Conservation (phyloP, 768 basidiomycete species). For the Mycena vitilis region DNA sequence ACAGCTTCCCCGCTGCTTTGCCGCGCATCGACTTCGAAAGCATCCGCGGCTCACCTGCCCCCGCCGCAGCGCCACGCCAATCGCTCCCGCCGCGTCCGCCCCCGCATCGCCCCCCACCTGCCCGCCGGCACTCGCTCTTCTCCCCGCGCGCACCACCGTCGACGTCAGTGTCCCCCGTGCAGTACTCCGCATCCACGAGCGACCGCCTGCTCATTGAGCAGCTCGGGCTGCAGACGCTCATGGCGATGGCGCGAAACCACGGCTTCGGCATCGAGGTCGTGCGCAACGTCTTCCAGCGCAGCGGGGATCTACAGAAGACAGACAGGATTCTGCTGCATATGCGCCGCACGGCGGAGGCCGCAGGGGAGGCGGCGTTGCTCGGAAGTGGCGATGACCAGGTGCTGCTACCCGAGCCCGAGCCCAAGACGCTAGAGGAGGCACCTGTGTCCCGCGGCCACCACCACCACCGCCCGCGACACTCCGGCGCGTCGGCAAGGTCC, state of each 20-base stretch:
- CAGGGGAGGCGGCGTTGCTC: constrained; percentile 11
- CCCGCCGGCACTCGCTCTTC: constrained; percentile 25
- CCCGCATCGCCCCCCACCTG: not conserved
- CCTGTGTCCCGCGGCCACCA: no score
- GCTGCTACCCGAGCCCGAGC: constrained; percentile 32
- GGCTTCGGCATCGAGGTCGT: constrained; percentile 57
- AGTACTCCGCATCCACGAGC: constrained; percentile 30
- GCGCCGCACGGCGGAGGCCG: constrained; percentile 28
- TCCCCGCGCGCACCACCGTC: constrained; percentile 8
- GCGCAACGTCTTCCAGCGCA: constrained; percentile 48
- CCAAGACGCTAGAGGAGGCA: not conserved
- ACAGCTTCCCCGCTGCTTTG: constrained; percentile 26
- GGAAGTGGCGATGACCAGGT: constrained; percentile 48
- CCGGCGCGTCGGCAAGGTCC: not conserved
- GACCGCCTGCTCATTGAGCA: constrained; percentile 33
- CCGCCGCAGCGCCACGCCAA: constrained; percentile 19
- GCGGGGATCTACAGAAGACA: constrained; percentile 50
- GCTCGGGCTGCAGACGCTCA: constrained; percentile 45
- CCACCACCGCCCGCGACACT: constrained; percentile 5
- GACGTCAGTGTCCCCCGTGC: not conserved
- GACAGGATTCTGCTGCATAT: constrained; percentile 45
- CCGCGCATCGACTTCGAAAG: constrained; percentile 19
- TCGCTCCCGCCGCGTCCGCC: constrained; percentile 23
- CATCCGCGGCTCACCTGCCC: not conserved
- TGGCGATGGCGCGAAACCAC: constrained; percentile 58